A percentile compares a stretch with the other conserved stretches of the same genome.
Evolutionary conservation across 257 asterid genomes (phyloP).

Genomic region (Anisodus tanguticus): DNA sequence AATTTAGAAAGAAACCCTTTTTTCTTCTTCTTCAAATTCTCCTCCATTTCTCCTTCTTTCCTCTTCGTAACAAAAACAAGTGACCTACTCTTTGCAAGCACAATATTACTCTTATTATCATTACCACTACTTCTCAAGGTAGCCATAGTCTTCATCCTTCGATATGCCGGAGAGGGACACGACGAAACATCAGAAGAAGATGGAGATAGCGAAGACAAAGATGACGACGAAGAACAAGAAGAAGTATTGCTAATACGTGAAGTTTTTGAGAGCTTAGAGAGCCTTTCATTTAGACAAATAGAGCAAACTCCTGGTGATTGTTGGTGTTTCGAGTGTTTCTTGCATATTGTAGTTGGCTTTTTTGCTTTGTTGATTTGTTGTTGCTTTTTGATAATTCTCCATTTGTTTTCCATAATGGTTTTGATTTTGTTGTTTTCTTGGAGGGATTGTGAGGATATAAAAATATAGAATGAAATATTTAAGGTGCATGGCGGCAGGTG

Average conservation of each 20-base stretch:
- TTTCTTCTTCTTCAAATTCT: conserved; percentile 43
- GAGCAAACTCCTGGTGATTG: conserved; percentile 87
- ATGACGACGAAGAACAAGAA: conserved; percentile 45
- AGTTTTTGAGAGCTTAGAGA: conserved; percentile 39
- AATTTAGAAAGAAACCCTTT: conserved; percentile 71
- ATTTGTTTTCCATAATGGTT: conserved; percentile 11
- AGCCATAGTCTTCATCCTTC: not conserved
- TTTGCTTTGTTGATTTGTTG: conserved; percentile 33
- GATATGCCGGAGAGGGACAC: conserved; percentile 51
- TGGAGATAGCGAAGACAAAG: conserved; percentile 53
- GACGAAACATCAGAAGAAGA: conserved; percentile 61
- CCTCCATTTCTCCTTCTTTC: conserved; percentile 30
- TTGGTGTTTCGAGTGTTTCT: conserved; percentile 67
- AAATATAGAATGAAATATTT: conserved; percentile 17
- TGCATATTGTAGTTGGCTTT: conserved; percentile 44
- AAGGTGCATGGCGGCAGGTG: conserved; percentile 39
- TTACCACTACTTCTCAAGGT: not conserved
- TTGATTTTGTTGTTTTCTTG: not conserved
- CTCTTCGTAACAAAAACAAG: conserved; percentile 46
- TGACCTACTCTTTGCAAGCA: conserved; percentile 66
- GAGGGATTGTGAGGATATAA: not conserved
- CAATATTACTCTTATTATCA: conserved; percentile 18
- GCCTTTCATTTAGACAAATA: conserved; percentile 63
- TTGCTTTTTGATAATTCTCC: conserved; percentile 44
- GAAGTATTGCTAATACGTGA: conserved; percentile 32